A percentile compares a stretch with the other conserved stretches of the same genome.
Evolutionary conservation across 1,284 basidiomycete genomes (phyloP).

Genomic region (Boletus smithii): DNA sequence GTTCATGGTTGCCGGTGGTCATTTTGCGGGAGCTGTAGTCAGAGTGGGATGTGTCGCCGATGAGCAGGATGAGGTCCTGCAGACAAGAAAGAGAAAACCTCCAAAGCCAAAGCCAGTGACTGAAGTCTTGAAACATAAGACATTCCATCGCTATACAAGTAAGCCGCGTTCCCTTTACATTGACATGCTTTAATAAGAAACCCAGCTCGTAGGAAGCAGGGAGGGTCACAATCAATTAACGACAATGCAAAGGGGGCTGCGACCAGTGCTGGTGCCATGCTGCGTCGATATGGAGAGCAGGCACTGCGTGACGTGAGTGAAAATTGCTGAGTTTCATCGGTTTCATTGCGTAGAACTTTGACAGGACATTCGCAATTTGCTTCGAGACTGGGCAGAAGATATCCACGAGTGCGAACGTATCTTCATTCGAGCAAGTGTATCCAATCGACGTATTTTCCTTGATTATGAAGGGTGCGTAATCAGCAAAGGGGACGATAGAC

Average conservation of each 20-base stretch:
- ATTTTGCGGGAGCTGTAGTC: conserved; percentile 92
- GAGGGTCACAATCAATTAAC: conserved; percentile 90
- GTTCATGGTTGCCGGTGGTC: conserved; percentile 96
- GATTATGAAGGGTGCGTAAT: conserved; percentile 76
- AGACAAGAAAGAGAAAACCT: conserved; percentile 51
- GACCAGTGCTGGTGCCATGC: conserved; percentile 90
- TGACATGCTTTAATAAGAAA: neutral
- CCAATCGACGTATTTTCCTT: conserved; percentile 84
- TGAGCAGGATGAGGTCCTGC: conserved; percentile 35
- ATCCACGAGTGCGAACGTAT: conserved; percentile 79
- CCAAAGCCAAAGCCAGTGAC: conserved; percentile 63
- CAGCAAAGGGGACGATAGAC: conserved; percentile 62
- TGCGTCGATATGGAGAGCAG: conserved; percentile 94
- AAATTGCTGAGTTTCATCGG: neutral
- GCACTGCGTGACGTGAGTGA: conserved; percentile 79
- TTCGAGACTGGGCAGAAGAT: conserved; percentile 83
- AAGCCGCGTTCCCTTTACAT: conserved; percentile 24
- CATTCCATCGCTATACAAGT: conserved; percentile 99
- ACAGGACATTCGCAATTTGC: conserved; percentile 81
- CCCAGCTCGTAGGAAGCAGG: conserved; percentile 92
- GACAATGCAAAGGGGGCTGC: conserved; percentile 93
- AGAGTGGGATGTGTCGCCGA: conserved; percentile 56
- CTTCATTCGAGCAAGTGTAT: conserved; percentile 83
- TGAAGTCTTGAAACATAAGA: conserved; percentile 88
- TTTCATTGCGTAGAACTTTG: neutral